phyloP scores from a whole-genome alignment of 192 early-diverging fungal species.

The Allomyces javanicus region DNA sequence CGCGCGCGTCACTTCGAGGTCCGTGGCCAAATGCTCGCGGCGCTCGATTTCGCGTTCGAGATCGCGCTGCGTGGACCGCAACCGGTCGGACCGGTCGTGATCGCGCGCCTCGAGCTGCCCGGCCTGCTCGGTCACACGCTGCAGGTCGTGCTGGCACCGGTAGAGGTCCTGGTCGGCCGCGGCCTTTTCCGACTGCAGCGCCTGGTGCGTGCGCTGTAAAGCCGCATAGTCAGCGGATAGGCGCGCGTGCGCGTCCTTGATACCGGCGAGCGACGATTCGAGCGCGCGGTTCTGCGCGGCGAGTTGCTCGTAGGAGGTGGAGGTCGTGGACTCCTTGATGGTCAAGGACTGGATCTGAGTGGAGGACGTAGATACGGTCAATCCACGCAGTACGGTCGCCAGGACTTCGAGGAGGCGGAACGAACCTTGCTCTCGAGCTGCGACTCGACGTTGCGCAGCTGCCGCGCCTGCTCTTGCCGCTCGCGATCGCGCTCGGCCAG shows the following conservation, averaged over 20 bases:
- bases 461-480: conserved; percentile 7
- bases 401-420: neutral
- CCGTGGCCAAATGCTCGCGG: neutral
- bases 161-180: conserved; percentile 3
- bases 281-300: neutral
- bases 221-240: conserved; percentile 2
- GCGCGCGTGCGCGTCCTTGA: neutral
- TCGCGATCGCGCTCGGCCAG: conserved; percentile 9
- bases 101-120: neutral
- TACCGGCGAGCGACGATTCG: neutral
- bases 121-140: conserved; percentile 2
- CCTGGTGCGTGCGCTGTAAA: neutral
- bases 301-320: neutral
- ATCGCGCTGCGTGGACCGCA: neutral
- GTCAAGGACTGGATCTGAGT: neutral
- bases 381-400: neutral
- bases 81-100: neutral
- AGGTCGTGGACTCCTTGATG: neutral
- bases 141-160: conserved; percentile 8
- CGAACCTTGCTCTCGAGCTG: neutral
- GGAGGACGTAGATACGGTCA: too few species aligned
- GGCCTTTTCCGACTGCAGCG: neutral
- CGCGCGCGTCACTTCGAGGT: neutral
- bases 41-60: neutral
- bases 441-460: conserved; percentile 3